Conservation (phyloP, 345 rosid genomes). For the Sonneratia caseolaris region DNA sequence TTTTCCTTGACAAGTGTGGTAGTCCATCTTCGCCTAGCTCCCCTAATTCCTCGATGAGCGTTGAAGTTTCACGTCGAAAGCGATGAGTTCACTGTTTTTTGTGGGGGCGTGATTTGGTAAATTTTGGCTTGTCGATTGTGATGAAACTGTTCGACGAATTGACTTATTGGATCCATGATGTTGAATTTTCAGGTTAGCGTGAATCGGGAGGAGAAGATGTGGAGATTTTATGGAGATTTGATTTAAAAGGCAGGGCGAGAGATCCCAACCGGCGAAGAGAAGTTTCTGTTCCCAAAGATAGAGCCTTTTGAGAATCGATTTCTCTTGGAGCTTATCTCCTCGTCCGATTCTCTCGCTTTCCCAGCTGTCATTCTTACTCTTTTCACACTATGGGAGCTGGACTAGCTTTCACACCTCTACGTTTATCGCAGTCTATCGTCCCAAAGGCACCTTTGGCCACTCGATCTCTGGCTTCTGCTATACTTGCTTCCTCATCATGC, state of each 20-base stretch:
- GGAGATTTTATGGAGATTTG: background rate
- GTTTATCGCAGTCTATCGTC: conserved; percentile 42
- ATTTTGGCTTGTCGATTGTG: too few species aligned
- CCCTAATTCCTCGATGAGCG: too few species aligned
- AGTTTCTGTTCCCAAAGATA: background rate
- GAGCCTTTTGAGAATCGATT: background rate
- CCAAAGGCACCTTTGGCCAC: conserved; percentile 39
- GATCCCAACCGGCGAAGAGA: background rate
- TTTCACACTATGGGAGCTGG: conserved; percentile 45
- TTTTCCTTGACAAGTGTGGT: conserved; percentile 5
- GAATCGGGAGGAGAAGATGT: background rate
- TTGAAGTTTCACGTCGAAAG: too few species aligned
- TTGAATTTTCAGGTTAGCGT: conserved; percentile 10
- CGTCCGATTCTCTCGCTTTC: background rate
- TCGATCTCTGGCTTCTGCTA: conserved; percentile 22
- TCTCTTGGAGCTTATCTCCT: background rate
- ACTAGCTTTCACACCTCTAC: conserved; percentile 44
- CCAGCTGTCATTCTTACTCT: background rate
- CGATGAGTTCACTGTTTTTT: too few species aligned
- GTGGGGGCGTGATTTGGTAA: too few species aligned
- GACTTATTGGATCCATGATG: conserved; percentile 1
- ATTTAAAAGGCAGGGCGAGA: background rate
- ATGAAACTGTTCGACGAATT: conserved; percentile 1
- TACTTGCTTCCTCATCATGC: conserved; percentile 37
- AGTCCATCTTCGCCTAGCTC: background rate